Conservation (phyloP, 139 green algal genomes). For the Asterochloris erici region DNA sequence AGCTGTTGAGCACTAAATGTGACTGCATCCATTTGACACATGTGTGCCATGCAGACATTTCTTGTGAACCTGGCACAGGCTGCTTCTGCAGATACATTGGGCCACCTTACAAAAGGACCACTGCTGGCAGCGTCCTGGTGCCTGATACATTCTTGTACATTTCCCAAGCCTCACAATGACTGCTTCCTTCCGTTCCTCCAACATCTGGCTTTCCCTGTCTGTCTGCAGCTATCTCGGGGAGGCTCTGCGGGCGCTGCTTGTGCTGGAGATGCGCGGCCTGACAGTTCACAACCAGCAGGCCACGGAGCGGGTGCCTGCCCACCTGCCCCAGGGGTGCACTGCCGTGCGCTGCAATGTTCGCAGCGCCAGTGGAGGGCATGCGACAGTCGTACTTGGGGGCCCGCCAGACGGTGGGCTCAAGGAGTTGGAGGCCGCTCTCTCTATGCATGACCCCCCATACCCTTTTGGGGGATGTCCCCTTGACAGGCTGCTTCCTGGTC, state of each 20-base stretch:
- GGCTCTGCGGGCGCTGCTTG: slow-evolving; percentile 69
- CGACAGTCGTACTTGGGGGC: slow-evolving; percentile 62
- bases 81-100: too few species aligned
- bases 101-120: background rate
- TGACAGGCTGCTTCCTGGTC: too few species aligned
- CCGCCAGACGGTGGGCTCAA: slow-evolving; percentile 27
- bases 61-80: too few species aligned
- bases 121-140: background rate
- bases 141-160: background rate
- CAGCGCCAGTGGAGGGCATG: slow-evolving; percentile 36
- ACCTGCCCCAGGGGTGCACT: slow-evolving; percentile 54
- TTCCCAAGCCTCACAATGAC: slow-evolving; percentile 2
- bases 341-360: slow-evolving; percentile 56
- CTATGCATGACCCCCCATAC: too few species aligned
- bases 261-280: slow-evolving; percentile 47
- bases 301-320: slow-evolving; percentile 45
- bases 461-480: too few species aligned
- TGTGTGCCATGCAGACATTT: too few species aligned
- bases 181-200: background rate
- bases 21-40: too few species aligned
- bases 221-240: slow-evolving; percentile 61
- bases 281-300: slow-evolving; percentile 26
- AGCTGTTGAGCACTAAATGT: too few species aligned
- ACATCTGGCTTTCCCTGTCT: background rate
- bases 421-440: too few species aligned